phyloP scores from a whole-genome alignment of 805 yeast species.

The Isabelozyma pseudorhagii region DNA sequence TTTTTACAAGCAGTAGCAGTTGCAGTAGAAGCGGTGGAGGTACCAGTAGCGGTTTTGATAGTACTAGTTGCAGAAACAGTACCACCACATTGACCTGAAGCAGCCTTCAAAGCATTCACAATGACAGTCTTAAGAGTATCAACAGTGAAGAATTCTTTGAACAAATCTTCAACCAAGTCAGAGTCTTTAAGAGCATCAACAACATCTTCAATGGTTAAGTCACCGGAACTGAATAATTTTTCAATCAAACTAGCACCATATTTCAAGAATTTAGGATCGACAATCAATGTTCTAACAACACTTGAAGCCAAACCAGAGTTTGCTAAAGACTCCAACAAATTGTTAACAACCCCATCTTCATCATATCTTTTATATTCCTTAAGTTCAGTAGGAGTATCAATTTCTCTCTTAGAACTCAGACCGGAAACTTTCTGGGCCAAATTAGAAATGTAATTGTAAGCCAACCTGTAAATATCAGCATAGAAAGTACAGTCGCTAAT shows the following conservation, averaged over 20 bases:
- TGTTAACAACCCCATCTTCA: conserved; percentile 25
- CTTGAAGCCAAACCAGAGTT: conserved; percentile 40
- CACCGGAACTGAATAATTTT: conserved; percentile 25
- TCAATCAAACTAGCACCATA: conserved; percentile 34
- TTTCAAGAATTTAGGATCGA: conserved; percentile 33
- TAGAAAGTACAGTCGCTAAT: conserved; percentile 38
- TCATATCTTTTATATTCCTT: conserved; percentile 13
- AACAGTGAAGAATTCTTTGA: conserved; percentile 29
- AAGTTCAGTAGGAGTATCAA: not conserved
- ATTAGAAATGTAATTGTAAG: conserved; percentile 24
- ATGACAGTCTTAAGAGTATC: conserved; percentile 31
- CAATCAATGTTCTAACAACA: conserved; percentile 35
- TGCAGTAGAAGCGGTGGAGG: conserved; percentile 5
- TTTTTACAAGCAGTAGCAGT: conserved; percentile 18
- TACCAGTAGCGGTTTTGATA: conserved; percentile 1
- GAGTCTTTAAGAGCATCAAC: conserved; percentile 31
- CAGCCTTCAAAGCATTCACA: conserved; percentile 36
- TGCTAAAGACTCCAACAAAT: conserved; percentile 38
- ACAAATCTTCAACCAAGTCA: conserved; percentile 28
- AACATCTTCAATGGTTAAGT: conserved; percentile 23
- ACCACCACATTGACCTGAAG: conserved; percentile 27
- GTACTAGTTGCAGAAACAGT: conserved; percentile 9
- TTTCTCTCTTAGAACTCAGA: not conserved
- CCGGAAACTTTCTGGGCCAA: conserved; percentile 23
- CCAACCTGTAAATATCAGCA: conserved; percentile 36